phyloP scores from a whole-genome alignment of 768 basidiomycete genomes.

The Lactarius sanguifluus region DNA sequence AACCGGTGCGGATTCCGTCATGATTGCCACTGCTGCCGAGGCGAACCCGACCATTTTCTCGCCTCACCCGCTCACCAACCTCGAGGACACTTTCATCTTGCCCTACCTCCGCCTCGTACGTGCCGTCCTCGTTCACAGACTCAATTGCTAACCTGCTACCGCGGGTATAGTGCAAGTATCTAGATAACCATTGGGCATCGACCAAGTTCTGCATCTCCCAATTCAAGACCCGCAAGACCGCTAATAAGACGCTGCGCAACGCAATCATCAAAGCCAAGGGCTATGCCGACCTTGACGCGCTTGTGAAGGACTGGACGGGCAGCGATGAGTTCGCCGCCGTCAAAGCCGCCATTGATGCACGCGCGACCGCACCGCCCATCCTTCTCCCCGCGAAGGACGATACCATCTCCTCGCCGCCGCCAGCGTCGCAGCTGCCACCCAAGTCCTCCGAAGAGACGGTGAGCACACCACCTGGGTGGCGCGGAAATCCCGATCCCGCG shows the following conservation, averaged over 20 bases:
- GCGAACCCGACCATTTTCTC: slow-evolving; percentile 89
- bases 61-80: slow-evolving; percentile 59
- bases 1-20: slow-evolving; percentile 91
- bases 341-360: slow-evolving; percentile 22
- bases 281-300: slow-evolving; percentile 37
- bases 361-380: slow-evolving; percentile 12
- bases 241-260: slow-evolving; percentile 56
- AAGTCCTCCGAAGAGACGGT: neutral
- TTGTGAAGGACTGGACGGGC: slow-evolving; percentile 30
- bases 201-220: slow-evolving; percentile 88
- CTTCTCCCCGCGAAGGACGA: slow-evolving; percentile 17
- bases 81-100: slow-evolving; percentile 68
- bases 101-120: slow-evolving; percentile 72
- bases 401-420: neutral
- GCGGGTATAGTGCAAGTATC: slow-evolving; percentile 58
- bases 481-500: slow-evolving; percentile 29
- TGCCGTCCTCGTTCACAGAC: slow-evolving; percentile 22
- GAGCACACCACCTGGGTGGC: slow-evolving; percentile 28
- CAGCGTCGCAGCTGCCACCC: neutral
- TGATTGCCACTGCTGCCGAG: slow-evolving; percentile 97
- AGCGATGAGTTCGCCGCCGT: slow-evolving; percentile 30
- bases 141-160: neutral
- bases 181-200: slow-evolving; percentile 76
- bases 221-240: slow-evolving; percentile 70
- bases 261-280: slow-evolving; percentile 59